phyloP scores from a whole-genome alignment of 495 filamentous ascomycete genomes.

The Friedmanniomyces endolithicus region DNA sequence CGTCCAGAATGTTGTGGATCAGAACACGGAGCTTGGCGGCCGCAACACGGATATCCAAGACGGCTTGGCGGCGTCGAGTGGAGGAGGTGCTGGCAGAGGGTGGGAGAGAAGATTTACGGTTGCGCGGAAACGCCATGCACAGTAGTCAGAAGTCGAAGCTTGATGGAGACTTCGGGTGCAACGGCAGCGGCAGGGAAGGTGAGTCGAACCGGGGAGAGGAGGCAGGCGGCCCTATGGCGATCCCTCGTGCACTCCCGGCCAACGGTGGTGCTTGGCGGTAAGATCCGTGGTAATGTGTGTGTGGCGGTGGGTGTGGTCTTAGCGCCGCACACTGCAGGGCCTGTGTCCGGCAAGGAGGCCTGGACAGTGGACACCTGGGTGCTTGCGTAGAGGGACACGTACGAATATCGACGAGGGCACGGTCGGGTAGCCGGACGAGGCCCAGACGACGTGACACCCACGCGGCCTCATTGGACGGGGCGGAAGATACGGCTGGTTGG shows the following conservation, averaged over 20 bases:
- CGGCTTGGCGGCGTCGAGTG: background rate
- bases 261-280: background rate
- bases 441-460: too few species aligned
- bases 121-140: background rate
- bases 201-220: background rate
- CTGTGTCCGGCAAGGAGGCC: too few species aligned
- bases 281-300: background rate
- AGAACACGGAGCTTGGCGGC: background rate
- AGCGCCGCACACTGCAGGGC: too few species aligned
- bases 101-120: background rate
- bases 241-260: background rate
- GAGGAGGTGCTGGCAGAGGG: background rate
- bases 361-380: too few species aligned
- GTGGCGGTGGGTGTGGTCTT: too few species aligned
- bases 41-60: background rate
- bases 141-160: background rate
- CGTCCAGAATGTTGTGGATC: background rate
- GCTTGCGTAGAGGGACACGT: too few species aligned
- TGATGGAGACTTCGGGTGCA: background rate
- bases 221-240: background rate
- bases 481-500: too few species aligned
- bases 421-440: too few species aligned
- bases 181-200: background rate
- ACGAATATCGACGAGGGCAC: too few species aligned
- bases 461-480: too few species aligned